These are phyloP conservation scores for Citrullus amarus DNA, from an alignment of 306 rosid species.

Conservation along the genomic window DNA sequence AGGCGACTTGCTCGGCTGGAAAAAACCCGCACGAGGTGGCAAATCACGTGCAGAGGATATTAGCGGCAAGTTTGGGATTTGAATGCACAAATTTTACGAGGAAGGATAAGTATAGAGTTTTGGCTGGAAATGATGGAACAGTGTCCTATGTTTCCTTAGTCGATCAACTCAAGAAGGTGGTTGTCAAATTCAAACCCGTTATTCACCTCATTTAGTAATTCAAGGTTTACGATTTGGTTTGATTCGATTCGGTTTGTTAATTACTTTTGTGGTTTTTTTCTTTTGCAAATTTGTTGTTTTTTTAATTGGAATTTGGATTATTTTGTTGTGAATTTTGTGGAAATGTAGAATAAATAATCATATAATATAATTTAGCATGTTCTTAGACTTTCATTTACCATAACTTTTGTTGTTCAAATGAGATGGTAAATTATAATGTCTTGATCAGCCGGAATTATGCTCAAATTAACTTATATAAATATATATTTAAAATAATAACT, in stretches of 20 bases:
- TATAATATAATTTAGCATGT: neutral
- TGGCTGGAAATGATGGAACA: conserved; percentile 91
- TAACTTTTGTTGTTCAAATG: no score
- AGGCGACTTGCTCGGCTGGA: conserved; percentile 81
- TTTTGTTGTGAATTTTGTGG: neutral
- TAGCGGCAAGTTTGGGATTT: conserved; percentile 78
- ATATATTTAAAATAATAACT: no score
- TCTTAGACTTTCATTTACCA: no score
- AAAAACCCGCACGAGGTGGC: conserved; percentile 90
- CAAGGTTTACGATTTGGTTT: neutral
- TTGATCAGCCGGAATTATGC: no score
- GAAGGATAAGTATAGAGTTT: conserved; percentile 71
- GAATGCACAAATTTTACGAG: conserved; percentile 86
- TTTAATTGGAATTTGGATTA: neutral
- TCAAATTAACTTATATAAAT: no score
- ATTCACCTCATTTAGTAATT: conserved; percentile 8
- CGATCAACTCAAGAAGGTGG: conserved; percentile 35
- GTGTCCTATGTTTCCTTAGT: conserved; percentile 31
- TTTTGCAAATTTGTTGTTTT: neutral
- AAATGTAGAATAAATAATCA: neutral
- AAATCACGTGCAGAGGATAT: conserved; percentile 74
- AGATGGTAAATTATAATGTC: no score
- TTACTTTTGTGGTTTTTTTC: neutral
- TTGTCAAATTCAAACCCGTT: conserved; percentile 38
- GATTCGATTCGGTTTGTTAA: neutral